Evolutionary conservation across 257 asterid species (phyloP).

Genomic region (Nicotiana tomentosiformis): DNA sequence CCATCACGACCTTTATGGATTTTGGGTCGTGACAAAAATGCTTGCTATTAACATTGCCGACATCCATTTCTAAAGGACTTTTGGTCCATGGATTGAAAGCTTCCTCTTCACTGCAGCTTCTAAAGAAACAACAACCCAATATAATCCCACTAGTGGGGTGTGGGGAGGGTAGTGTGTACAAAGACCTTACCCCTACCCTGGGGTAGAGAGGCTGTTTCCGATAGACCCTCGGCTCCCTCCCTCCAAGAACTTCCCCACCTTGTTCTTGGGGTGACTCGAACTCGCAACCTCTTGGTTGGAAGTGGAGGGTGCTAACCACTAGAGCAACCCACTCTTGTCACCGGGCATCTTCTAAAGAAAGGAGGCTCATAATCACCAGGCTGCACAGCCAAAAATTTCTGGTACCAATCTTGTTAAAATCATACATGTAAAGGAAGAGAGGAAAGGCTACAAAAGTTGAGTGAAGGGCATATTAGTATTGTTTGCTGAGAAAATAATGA

Average conservation of each 20-base stretch:
- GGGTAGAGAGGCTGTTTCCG: too few relatives aligned
- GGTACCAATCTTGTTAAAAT: neutral
- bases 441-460: conserved; percentile 5
- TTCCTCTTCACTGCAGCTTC: conserved; percentile 85
- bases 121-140: too few relatives aligned
- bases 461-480: conserved; percentile 54
- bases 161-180: too few relatives aligned
- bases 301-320: too few relatives aligned
- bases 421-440: neutral
- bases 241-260: too few relatives aligned
- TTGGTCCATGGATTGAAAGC: conserved; percentile 69
- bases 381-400: conserved; percentile 42
- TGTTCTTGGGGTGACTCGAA: too few relatives aligned
- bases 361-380: conserved; percentile 95
- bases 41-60: conserved; percentile 86
- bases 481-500: conserved; percentile 54
- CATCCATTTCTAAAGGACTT: conserved; percentile 81
- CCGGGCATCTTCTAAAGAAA: conserved; percentile 76
- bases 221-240: too few relatives aligned
- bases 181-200: too few relatives aligned
- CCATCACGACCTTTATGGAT: too few relatives aligned
- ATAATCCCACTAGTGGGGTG: too few relatives aligned
- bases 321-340: too few relatives aligned
- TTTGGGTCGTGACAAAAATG: conserved; percentile 25
- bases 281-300: too few relatives aligned